phyloP scores from a whole-genome alignment of 768 basidiomycete species.

The Auriscalpium microsporum region DNA sequence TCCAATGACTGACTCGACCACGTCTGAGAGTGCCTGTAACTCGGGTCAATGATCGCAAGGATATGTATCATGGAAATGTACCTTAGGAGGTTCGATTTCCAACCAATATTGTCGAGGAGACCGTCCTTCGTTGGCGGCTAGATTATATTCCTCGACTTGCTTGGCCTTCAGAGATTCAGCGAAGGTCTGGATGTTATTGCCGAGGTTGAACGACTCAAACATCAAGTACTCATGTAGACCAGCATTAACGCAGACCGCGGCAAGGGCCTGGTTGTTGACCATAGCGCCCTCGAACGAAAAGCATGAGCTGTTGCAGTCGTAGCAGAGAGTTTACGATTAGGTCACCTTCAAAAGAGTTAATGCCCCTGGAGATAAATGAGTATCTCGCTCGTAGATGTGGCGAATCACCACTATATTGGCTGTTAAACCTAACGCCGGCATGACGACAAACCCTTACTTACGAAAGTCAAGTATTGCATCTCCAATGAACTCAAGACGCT shows the following conservation, averaged over 20 bases:
- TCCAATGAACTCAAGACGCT: constrained; percentile 77
- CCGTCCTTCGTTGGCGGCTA: constrained; percentile 41
- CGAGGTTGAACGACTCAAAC: constrained; percentile 46
- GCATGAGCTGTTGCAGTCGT: not conserved
- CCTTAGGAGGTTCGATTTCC: constrained; percentile 72
- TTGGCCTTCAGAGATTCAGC: constrained; percentile 36
- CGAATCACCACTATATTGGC: constrained; percentile 54
- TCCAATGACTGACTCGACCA: constrained; percentile 73
- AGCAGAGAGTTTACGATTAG: not conserved
- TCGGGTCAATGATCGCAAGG: not conserved
- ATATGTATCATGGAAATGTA: constrained; percentile 17
- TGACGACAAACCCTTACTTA: constrained; percentile 28
- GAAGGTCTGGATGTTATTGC: constrained; percentile 46
- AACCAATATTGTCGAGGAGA: constrained; percentile 70
- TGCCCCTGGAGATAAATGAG: constrained; percentile 61
- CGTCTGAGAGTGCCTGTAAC: constrained; percentile 61
- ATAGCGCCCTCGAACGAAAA: constrained; percentile 53
- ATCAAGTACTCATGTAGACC: constrained; percentile 57
- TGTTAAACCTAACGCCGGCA: constrained; percentile 4
- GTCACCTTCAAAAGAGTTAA: constrained; percentile 70
- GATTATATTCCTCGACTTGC: constrained; percentile 36
- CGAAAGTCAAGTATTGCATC: constrained; percentile 82
- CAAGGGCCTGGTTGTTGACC: constrained; percentile 76
- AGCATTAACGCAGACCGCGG: constrained; percentile 63
- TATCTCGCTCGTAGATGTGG: constrained; percentile 58